Percentiles rank a stretch among this genome's conserved stretches.
Evolutionary conservation across 1,139 yeast genomes (phyloP).

Genomic region (Debaryomycetaceae sp.): DNA sequence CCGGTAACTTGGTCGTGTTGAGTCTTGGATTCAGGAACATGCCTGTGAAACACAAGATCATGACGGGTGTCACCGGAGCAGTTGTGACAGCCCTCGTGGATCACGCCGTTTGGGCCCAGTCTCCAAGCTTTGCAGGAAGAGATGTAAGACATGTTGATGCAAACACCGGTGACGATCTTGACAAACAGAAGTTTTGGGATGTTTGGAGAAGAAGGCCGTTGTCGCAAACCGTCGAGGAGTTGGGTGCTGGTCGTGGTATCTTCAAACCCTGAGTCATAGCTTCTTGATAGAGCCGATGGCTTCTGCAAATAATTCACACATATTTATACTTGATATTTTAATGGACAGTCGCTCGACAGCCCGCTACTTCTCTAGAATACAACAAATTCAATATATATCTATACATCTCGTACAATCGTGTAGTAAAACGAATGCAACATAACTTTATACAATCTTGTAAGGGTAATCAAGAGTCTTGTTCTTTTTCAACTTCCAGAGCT

Average conservation of each 20-base stretch:
- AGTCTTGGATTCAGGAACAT: constrained; percentile 39
- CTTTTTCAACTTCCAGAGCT: constrained; percentile 81
- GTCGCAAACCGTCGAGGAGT: constrained; percentile 72
- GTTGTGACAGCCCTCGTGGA: constrained; percentile 36
- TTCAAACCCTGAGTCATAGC: constrained; percentile 22
- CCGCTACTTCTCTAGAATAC: neutral
- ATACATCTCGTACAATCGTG: neutral
- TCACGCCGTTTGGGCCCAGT: constrained; percentile 44
- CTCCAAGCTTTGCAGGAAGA: constrained; percentile 38
- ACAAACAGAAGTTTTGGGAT: constrained; percentile 77
- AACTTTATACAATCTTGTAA: constrained; percentile 39
- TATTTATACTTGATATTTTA: neutral
- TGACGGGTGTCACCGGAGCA: constrained; percentile 44
- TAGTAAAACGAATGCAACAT: neutral
- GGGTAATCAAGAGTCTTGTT: constrained; percentile 80
- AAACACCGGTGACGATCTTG: constrained; percentile 31
- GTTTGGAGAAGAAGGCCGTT: constrained; percentile 78
- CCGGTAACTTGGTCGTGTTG: constrained; percentile 41
- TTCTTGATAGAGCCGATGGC: constrained; percentile 2
- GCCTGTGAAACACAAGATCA: constrained; percentile 42
- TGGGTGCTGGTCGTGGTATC: constrained; percentile 67
- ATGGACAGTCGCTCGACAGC: neutral
- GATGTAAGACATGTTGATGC: constrained; percentile 35
- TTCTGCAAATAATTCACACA: neutral
- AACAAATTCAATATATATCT: neutral